Base-by-base conservation (phyloP, 805 yeast genomes). In the Yarrowia keelungensis region DNA sequence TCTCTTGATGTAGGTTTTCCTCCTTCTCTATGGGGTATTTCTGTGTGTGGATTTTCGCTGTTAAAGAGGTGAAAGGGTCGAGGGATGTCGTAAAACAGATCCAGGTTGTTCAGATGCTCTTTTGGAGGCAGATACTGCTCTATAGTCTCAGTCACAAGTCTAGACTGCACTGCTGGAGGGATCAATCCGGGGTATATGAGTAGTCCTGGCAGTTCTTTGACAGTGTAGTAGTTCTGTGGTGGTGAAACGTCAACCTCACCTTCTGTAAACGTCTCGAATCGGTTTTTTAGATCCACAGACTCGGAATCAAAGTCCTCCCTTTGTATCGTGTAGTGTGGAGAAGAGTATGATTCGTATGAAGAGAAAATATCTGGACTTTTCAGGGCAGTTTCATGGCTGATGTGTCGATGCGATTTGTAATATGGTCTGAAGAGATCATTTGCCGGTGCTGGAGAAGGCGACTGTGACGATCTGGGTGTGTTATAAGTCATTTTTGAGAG, bases 41-140 rank as follows among this genome's bases (percentile, higher is more conserved):
- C 14, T 7, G 14, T 38, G 46, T 56, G 62, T 10, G 36, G 26
- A 22, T n/a, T 22, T 4, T 49, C 50, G 26, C 66, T 51, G 38
- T 54, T 71, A 54, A 79, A 78, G 38, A 79, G 65, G 11, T 74
- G 38, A 11, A 80, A 70, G 0, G 81, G 82, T 15, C 76, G 68
- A 1, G 75, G 74, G 8, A 79, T 47, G 9, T 69, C 53, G 65
- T 76, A 76, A 43, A 76, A 77, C 3, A 78, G 76, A 42, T 78
- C 79, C 12, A 80, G 72, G 68, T 81, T 81, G 22, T 79, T 77
- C 35, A 71, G 69, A 70, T 81, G 83, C 54, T 71, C 71, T 3
- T 67, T 69, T n/a, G 73, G 73, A 5, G 75, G 77, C 9, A 80
- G 70, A 64, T 77, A 79, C 11, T 76, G 79, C 39, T 72, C 73